A percentile compares a stretch with the other conserved stretches of the same genome.
These are phyloP conservation scores for Filosporella fistucella DNA, from an alignment of 495 filamentous ascomycete species.

Conservation along the genomic window DNA sequence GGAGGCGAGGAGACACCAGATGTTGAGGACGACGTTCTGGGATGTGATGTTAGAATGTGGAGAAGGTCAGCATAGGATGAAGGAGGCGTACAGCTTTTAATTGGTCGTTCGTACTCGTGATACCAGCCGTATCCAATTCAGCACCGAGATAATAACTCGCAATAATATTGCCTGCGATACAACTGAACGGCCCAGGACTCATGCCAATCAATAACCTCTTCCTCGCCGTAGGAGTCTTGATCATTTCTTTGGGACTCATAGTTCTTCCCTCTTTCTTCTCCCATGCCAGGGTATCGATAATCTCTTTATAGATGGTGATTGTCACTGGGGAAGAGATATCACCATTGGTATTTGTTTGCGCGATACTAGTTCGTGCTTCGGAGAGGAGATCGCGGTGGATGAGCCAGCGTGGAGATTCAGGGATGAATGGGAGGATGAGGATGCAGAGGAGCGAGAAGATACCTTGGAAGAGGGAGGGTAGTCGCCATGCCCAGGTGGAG, in stretches of 20 bases:
- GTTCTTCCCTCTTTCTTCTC: slow-evolving; percentile 29
- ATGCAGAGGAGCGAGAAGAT: slow-evolving; percentile 16
- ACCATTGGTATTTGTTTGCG: slow-evolving; percentile 43
- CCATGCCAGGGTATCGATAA: slow-evolving; percentile 45
- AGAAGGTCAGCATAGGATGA: not conserved
- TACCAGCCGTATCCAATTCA: slow-evolving; percentile 42
- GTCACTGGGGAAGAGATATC: slow-evolving; percentile 34
- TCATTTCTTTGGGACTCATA: slow-evolving; percentile 28
- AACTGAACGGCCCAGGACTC: slow-evolving; percentile 36
- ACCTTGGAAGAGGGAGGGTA: slow-evolving; percentile 16
- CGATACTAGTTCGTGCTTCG: slow-evolving; percentile 39
- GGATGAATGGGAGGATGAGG: slow-evolving; percentile 29
- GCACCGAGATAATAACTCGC: slow-evolving; percentile 43
- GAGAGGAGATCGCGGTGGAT: slow-evolving; percentile 43
- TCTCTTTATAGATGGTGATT: slow-evolving; percentile 29
- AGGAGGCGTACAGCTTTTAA: slow-evolving; percentile 37
- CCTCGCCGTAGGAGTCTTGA: slow-evolving; percentile 36
- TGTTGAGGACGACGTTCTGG: slow-evolving; percentile 15
- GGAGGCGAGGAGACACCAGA: slow-evolving; percentile 16
- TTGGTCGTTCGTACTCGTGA: slow-evolving; percentile 34
- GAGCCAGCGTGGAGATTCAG: slow-evolving; percentile 58
- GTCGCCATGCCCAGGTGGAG: slow-evolving; percentile 21
- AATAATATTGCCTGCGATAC: slow-evolving; percentile 47
- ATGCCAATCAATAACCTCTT: slow-evolving; percentile 42
- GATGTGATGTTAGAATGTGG: not conserved